phyloP scores from a whole-genome alignment of 2,329 filamentous ascomycete species.

The Diaporthe vaccinii region DNA sequence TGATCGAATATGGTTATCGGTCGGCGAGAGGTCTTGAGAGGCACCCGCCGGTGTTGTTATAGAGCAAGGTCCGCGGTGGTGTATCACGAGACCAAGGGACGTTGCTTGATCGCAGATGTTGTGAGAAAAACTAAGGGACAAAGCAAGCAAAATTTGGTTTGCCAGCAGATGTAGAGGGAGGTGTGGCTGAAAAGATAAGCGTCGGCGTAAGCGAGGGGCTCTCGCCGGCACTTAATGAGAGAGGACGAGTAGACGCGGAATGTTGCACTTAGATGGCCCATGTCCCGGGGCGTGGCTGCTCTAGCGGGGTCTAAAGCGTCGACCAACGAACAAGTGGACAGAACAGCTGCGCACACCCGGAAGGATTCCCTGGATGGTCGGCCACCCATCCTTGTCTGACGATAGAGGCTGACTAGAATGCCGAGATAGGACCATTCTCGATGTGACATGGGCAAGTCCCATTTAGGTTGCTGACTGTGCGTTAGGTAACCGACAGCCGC shows the following conservation, averaged over 20 bases:
- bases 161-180: background rate
- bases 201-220: slow-evolving; percentile 24
- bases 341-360: background rate
- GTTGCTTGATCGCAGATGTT: background rate
- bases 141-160: background rate
- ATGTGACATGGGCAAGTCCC: background rate
- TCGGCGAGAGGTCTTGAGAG: background rate
- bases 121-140: background rate
- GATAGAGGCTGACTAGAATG: background rate
- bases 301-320: background rate
- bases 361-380: background rate
- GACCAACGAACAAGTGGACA: slow-evolving; percentile 1
- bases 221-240: slow-evolving; percentile 11
- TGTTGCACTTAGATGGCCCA: background rate
- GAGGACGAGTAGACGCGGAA: background rate
- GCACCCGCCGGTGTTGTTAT: background rate
- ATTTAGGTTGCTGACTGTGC: too few relatives aligned
- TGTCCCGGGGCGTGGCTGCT: slow-evolving; percentile 14
- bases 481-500: background rate
- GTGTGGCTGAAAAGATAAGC: slow-evolving; percentile 15
- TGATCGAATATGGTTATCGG: too few relatives aligned
- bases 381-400: background rate
- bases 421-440: background rate
- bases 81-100: background rate
- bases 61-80: background rate